Evolutionary conservation across 192 early-diverging fungal genomes (phyloP).

Genomic region (Mortierella hygrophila): DNA sequence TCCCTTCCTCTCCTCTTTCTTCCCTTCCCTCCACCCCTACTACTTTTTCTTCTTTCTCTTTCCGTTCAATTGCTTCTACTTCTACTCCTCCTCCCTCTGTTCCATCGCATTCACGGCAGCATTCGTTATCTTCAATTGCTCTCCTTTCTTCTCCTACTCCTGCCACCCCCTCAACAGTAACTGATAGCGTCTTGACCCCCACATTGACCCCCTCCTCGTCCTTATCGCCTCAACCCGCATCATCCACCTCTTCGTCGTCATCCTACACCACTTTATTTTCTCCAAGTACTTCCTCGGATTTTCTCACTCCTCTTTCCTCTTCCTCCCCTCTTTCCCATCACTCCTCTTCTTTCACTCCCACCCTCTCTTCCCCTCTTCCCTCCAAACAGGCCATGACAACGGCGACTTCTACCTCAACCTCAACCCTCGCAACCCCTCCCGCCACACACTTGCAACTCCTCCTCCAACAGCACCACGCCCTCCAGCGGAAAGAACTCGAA

Average conservation of each 20-base stretch:
- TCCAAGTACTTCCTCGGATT: background rate
- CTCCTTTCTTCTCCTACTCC: constrained; percentile 3
- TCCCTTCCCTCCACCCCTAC: background rate
- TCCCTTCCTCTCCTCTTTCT: constrained; percentile 7
- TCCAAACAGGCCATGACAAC: background rate
- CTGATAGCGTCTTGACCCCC: background rate
- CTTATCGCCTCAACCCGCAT: constrained; percentile 30
- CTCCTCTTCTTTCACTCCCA: background rate
- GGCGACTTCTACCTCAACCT: constrained; percentile 7
- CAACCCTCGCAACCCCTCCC: background rate
- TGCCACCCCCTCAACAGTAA: background rate
- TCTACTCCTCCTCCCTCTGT: background rate
- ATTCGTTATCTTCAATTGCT: background rate
- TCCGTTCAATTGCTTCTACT: background rate
- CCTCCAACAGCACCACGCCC: constrained; percentile 50
- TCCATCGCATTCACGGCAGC: background rate
- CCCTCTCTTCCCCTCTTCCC: background rate
- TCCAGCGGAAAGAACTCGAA: constrained; percentile 41
- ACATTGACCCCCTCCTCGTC: background rate
- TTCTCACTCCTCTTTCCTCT: background rate
- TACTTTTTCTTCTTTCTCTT: background rate
- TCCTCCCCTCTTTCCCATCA: constrained; percentile 7
- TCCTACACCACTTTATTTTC: constrained; percentile 12
- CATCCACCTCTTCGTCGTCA: constrained; percentile 24
- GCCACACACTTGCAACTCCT: constrained; percentile 43